A percentile compares a stretch with the other conserved stretches of the same genome.
These are phyloP conservation scores for Ilyonectria robusta DNA, from an alignment of 2,329 filamentous ascomycete genomes.

Conservation along the genomic window DNA sequence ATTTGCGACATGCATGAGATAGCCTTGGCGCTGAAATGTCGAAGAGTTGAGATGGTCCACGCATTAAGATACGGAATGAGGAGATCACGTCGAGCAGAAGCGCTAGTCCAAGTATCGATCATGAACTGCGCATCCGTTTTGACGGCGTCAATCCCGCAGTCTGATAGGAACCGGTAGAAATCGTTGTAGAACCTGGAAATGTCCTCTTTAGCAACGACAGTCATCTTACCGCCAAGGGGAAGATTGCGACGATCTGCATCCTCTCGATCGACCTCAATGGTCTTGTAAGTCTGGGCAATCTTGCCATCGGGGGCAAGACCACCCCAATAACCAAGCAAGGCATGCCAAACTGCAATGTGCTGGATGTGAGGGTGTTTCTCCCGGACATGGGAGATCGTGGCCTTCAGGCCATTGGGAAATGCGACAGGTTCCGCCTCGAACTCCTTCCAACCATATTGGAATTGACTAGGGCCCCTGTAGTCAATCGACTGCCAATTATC, in stretches of 20 bases:
- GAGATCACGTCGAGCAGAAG: slow-evolving; percentile 79
- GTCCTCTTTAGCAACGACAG: slow-evolving; percentile 81
- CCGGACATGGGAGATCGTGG: slow-evolving; percentile 78
- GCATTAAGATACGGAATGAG: slow-evolving; percentile 86
- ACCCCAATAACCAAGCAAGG: slow-evolving; percentile 91
- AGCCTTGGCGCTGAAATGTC: slow-evolving; percentile 81
- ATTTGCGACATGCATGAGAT: slow-evolving; percentile 97
- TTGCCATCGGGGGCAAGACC: slow-evolving; percentile 83
- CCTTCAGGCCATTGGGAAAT: slow-evolving; percentile 86
- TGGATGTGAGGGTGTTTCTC: slow-evolving; percentile 78
- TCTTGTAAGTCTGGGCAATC: slow-evolving; percentile 85
- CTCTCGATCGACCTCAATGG: slow-evolving; percentile 69
- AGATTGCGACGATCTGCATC: slow-evolving; percentile 62
- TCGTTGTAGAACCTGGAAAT: slow-evolving; percentile 86
- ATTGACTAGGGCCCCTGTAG: slow-evolving; percentile 63
- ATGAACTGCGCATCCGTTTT: slow-evolving; percentile 96
- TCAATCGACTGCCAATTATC: slow-evolving; percentile 94
- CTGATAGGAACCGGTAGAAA: slow-evolving; percentile 87
- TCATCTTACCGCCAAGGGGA: slow-evolving; percentile 75
- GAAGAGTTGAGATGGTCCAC: slow-evolving; percentile 84
- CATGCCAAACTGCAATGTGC: slow-evolving; percentile 95
- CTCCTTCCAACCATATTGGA: slow-evolving; percentile 77
- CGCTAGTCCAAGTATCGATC: slow-evolving; percentile 80
- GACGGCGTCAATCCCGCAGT: slow-evolving; percentile 84
- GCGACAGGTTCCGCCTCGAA: slow-evolving; percentile 88